Conservation (phyloP, 2,329 filamentous ascomycete genomes). For the Leptographium procerum region DNA sequence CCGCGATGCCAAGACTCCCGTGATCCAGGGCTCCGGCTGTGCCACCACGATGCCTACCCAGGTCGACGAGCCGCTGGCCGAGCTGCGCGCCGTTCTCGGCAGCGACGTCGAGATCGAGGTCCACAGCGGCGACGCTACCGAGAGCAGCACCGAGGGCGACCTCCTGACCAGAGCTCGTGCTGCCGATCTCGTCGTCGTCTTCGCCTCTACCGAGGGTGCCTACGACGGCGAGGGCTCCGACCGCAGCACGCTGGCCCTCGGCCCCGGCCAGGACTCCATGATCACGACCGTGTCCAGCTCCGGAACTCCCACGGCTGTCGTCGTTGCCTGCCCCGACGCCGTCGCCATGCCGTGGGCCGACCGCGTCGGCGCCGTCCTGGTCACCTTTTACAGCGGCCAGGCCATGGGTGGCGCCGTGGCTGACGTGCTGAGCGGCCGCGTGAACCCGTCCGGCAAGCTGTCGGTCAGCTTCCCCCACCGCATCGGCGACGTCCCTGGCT, state of each 20-base stretch:
- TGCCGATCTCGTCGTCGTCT: slow-evolving; percentile 51
- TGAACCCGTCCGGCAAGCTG: slow-evolving; percentile 57
- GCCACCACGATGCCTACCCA: slow-evolving; percentile 23
- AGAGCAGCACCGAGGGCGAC: slow-evolving; percentile 21
- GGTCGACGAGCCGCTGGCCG: slow-evolving; percentile 31
- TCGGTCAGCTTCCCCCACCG: slow-evolving; percentile 55
- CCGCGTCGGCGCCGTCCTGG: slow-evolving; percentile 52
- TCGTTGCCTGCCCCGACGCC: slow-evolving; percentile 56
- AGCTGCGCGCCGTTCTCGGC: slow-evolving; percentile 38
- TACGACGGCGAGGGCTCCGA: slow-evolving; percentile 60
- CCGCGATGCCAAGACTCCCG: slow-evolving; percentile 46
- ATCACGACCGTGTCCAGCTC: slow-evolving; percentile 49
- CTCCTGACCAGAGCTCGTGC: not conserved
- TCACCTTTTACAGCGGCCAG: slow-evolving; percentile 60
- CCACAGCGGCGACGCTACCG: slow-evolving; percentile 49
- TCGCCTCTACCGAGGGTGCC: slow-evolving; percentile 63
- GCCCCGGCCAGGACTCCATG: slow-evolving; percentile 49
- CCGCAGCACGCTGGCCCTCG: slow-evolving; percentile 46
- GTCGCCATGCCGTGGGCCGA: slow-evolving; percentile 62
- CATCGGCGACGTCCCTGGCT: slow-evolving; percentile 61
- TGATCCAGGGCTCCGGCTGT: slow-evolving; percentile 2
- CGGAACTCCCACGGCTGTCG: slow-evolving; percentile 54
- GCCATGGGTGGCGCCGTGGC: slow-evolving; percentile 58
- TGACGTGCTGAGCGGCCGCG: slow-evolving; percentile 51
- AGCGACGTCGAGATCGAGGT: slow-evolving; percentile 41